Percentiles rank a stretch among this genome's conserved stretches.
Evolutionary conservation across 2,329 filamentous ascomycete genomes (phyloP).

Genomic region (Pseudogymnoascus verrucosus): DNA sequence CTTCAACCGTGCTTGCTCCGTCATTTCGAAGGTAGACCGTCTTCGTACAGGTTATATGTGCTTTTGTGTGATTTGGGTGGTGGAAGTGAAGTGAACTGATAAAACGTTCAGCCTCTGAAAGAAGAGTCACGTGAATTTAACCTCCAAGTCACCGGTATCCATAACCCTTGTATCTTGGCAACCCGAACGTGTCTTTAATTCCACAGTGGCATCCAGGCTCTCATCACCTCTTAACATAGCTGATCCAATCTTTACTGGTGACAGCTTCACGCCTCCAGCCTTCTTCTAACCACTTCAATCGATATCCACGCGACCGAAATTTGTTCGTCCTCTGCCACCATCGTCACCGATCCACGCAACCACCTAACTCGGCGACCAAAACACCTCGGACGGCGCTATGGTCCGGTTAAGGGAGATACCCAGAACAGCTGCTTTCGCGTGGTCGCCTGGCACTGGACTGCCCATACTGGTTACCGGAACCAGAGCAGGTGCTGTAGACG

Average conservation of each 20-base stretch:
- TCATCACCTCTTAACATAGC: background rate
- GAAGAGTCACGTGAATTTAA: background rate
- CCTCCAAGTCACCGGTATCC: background rate
- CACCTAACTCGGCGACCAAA: slow-evolving; percentile 5
- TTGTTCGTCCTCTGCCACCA: background rate
- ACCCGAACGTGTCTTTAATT: slow-evolving; percentile 11
- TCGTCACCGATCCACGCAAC: background rate
- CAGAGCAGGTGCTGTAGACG: slow-evolving; percentile 87
- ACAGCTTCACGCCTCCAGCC: background rate
- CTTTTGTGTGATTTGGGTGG: background rate
- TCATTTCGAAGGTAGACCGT: slow-evolving; percentile 48
- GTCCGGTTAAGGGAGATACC: slow-evolving; percentile 94
- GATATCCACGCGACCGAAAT: background rate
- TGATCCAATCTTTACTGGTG: slow-evolving; percentile 3
- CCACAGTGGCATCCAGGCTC: background rate
- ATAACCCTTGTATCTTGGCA: slow-evolving; percentile 7
- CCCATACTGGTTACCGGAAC: slow-evolving; percentile 90
- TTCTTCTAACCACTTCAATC: background rate
- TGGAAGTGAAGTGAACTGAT: slow-evolving; percentile 6
- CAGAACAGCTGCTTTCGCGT: slow-evolving; percentile 93
- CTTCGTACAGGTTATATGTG: background rate
- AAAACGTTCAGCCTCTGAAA: background rate
- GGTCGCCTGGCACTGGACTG: slow-evolving; percentile 73
- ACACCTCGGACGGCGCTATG: slow-evolving; percentile 48
- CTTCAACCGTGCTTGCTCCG: slow-evolving; percentile 76